Evolutionary conservation across 371 early-diverging fungal genomes (phyloP), one percentile per base, ranked within the genome.

Genomic region (Gilbertella persicaria): DNA sequence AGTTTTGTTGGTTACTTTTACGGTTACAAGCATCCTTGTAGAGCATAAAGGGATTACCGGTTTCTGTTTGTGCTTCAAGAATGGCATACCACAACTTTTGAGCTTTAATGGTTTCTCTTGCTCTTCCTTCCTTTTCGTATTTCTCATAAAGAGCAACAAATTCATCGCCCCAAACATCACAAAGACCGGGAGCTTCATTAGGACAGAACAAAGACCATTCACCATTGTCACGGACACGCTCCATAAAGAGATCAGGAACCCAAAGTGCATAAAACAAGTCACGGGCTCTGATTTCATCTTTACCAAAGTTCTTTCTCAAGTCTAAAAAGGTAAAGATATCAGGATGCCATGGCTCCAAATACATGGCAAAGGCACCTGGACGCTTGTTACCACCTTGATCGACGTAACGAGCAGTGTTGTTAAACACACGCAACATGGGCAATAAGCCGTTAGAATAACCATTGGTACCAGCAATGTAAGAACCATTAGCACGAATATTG

Each of bases 341-440:
- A 5, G 90, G 77, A 66, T 98, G 98, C 98, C 98, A 98, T 2
- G 98, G 97, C 73, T 98, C 98, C 33, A 98, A 77, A 71, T 95
- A 98, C 57, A 98, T 87, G 44, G 97, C 96, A 77, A 96, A 94
- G 9, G 95, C 92, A 26, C 96, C 94, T 4, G 94, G 93, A 29
- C 97, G 86, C 79, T 96, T 97, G 76, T 94, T 94, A 29, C 97
- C 97, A 36, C 98, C 96, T 73, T 97, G 98, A 69, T 95, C 93
- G 20, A 98, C 94, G 61, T 95, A 98, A 40, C 94, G 86, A 16
- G 94, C 93, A 3, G 96, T 96, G 62, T 91, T 91, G 74, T 98
- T 95, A 67, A 90, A 95, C 1, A 97, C 96, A 46, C 93, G 88
- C 50, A 97, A 76, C 92, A 97, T 94, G 21, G 98, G 97, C 29